Conservation (phyloP, 352 stramenopile species). For the Globisporangium paddicum region DNA sequence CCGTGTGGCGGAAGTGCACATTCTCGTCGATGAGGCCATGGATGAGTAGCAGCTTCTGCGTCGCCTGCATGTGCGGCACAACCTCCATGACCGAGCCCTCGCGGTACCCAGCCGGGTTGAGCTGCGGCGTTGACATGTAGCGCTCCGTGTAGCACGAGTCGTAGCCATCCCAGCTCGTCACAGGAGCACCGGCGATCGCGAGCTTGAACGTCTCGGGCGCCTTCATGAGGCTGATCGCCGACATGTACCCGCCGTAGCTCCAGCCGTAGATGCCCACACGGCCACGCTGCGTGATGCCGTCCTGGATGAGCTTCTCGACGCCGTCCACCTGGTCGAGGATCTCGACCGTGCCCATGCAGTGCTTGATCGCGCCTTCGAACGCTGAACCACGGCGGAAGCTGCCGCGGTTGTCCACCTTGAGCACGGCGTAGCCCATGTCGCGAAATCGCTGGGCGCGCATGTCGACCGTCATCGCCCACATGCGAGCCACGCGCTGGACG, state of each 20-base stretch:
- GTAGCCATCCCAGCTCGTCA: slow-evolving; percentile 98
- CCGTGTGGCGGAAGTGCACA: slow-evolving; percentile 97
- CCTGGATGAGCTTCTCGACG: slow-evolving; percentile 69
- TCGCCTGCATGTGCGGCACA: slow-evolving; percentile 86
- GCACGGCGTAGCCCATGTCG: slow-evolving; percentile 92
- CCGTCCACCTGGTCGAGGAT: slow-evolving; percentile 84
- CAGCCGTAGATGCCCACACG: slow-evolving; percentile 96
- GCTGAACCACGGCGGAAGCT: slow-evolving; percentile 87
- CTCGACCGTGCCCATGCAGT: slow-evolving; percentile 90
- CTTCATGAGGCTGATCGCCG: slow-evolving; percentile 95
- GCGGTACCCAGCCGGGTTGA: slow-evolving; percentile 91
- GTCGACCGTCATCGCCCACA: slow-evolving; percentile 91
- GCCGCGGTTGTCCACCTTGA: slow-evolving; percentile 97
- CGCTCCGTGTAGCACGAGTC: slow-evolving; percentile 98
- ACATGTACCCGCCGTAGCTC: slow-evolving; percentile 98
- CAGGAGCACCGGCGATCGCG: slow-evolving; percentile 93
- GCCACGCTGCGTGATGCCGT: slow-evolving; percentile 86
- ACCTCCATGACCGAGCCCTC: slow-evolving; percentile 91
- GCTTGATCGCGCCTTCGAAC: slow-evolving; percentile 94
- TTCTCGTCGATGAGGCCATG: slow-evolving; percentile 98
- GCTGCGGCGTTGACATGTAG: slow-evolving; percentile 95
- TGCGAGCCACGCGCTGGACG: slow-evolving; percentile 92
- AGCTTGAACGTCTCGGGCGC: slow-evolving; percentile 94
- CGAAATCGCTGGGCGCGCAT: slow-evolving; percentile 92
- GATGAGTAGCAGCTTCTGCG: slow-evolving; percentile 92